Evolutionary conservation across 305 asterid species (phyloP).

Genomic region (Rubia peregrina): DNA sequence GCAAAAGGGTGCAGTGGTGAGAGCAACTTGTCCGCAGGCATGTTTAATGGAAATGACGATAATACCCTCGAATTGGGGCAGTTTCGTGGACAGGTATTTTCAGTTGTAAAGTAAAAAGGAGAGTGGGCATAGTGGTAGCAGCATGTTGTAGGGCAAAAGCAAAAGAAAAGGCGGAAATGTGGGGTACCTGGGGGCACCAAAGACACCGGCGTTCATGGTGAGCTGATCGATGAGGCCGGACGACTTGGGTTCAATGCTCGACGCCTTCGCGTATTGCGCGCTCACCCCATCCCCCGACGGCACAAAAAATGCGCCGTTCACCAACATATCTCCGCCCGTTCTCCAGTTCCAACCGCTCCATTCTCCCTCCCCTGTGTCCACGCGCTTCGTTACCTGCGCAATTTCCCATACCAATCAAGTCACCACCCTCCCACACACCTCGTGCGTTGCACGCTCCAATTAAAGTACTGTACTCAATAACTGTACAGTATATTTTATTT

Average conservation of each 20-base stretch:
- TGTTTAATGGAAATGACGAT: background rate
- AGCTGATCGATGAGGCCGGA: slow-evolving; percentile 53
- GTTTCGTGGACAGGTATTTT: slow-evolving; percentile 11
- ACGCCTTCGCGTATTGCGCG: slow-evolving; percentile 62
- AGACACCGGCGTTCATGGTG: slow-evolving; percentile 61
- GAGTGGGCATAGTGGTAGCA: background rate
- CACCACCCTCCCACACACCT: too few species aligned
- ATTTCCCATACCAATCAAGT: too few species aligned
- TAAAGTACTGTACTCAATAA: too few species aligned
- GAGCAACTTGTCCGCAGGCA: background rate
- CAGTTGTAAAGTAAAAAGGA: slow-evolving; percentile 4
- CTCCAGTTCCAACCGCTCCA: slow-evolving; percentile 91
- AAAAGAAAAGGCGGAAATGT: background rate
- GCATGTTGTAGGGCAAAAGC: background rate
- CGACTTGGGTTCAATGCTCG: slow-evolving; percentile 63
- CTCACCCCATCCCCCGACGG: slow-evolving; percentile 64
- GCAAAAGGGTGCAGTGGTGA: too few species aligned
- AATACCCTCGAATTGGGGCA: background rate
- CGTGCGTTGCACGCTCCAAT: too few species aligned
- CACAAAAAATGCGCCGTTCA: slow-evolving; percentile 79
- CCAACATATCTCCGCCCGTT: slow-evolving; percentile 70
- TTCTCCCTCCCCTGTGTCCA: slow-evolving; percentile 53
- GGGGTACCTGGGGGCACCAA: slow-evolving; percentile 62
- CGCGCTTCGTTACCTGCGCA: slow-evolving; percentile 72
- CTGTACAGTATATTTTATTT: too few species aligned